Evolutionary conservation across 441 rosid species (phyloP), one percentile per base, ranked within the genome.

Genomic region (Euphorbia schlechtendalii): DNA sequence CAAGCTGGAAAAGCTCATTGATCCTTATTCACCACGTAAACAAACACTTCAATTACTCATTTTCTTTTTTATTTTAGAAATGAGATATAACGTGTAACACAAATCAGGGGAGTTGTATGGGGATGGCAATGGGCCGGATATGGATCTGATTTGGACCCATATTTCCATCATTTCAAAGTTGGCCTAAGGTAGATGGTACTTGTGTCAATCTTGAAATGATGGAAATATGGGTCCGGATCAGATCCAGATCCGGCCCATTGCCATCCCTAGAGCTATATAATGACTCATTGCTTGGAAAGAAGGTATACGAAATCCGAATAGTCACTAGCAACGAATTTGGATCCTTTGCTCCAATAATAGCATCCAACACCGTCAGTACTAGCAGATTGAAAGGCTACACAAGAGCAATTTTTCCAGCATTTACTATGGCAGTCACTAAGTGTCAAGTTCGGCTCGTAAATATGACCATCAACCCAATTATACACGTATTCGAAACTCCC

Each of bases 361-460:
- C 86, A 86, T 30, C 82, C 84, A 5, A 56, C 69, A 25, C 75
- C 88, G 58, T 77, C 74, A 0, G 9, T 1, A 15, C 58, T 49
- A 11, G 45, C 45, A 65, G 73, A 30, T 46, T 60, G 66, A 49
- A 75, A 84, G 21, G 85, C 86, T 28, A 75, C 58, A 66, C 90
- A 84, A 13, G 78, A 69, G 73, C 86, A 81, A 71, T 84, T 79
- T 63, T 67, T 79, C 90, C 88, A 80, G 81, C 93, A 84, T 53
- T 67, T 67, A 34, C 74, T 74, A 59, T 79, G 88, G 65, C 84
- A 83, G 62, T 82, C 88, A 49, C 90, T 83, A 11, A 81, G 69
- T 46, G 68, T 71, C 68, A 71, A 28, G 66, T 60, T 71, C 15
- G 64, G 27, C 48, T 78, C 74, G 25, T 46, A 32, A 45, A 66